Conservation (phyloP, 495 filamentous ascomycete species). For the Penicillium subrubescens region DNA sequence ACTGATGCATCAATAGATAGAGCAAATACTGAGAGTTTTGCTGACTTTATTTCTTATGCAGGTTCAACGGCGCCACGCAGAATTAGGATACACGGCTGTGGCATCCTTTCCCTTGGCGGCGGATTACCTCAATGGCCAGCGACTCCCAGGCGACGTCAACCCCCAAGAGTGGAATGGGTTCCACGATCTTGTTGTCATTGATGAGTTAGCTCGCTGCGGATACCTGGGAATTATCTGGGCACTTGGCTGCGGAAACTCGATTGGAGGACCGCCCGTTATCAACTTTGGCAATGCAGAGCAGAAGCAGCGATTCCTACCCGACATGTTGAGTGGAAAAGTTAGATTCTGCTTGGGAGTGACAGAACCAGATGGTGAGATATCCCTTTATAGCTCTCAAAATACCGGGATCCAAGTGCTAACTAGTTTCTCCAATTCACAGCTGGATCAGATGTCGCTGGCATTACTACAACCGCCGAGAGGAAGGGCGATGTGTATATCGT, state of each 20-base stretch:
- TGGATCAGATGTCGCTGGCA: conserved; percentile 49
- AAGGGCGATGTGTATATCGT: conserved; percentile 50
- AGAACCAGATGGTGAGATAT: conserved; percentile 43
- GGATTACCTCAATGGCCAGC: conserved; percentile 21
- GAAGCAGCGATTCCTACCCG: conserved; percentile 45
- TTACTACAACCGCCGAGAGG: conserved; percentile 46
- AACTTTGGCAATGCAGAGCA: conserved; percentile 49
- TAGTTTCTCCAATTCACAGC: conserved; percentile 6
- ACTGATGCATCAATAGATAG: not conserved
- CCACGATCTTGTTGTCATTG: conserved; percentile 43
- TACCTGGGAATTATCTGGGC: conserved; percentile 43
- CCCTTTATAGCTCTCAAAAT: not conserved
- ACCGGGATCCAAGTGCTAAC: not conserved
- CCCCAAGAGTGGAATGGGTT: conserved; percentile 43
- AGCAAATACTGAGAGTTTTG: not conserved
- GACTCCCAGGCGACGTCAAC: conserved; percentile 36
- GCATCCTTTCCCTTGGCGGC: conserved; percentile 22
- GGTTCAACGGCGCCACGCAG: conserved; percentile 23
- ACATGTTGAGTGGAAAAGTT: conserved; percentile 39
- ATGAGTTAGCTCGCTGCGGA: conserved; percentile 42
- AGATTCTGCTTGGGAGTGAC: conserved; percentile 53
- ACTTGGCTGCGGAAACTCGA: conserved; percentile 45
- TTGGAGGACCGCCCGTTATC: conserved; percentile 50
- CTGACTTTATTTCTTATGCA: not conserved
- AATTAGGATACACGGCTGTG: conserved; percentile 29